Conservation (phyloP, 2,329 filamentous ascomycete species). For the Botryotinia convoluta region DNA sequence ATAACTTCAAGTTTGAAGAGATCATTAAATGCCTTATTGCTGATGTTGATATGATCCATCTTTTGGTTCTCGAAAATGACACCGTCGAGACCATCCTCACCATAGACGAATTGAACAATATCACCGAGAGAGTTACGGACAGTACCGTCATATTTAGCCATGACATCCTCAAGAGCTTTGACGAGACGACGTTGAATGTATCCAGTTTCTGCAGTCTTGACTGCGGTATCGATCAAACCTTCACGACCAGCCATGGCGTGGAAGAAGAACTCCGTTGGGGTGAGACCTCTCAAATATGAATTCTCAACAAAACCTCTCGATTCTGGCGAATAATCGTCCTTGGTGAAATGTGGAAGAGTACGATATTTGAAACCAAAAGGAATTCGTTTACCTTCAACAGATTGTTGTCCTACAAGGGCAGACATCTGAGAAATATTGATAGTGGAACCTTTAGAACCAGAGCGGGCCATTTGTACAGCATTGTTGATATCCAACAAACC, state of each 20-base stretch:
- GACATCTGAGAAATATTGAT: conserved; percentile 99
- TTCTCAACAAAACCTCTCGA: conserved; percentile 98
- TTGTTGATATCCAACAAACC: conserved; percentile 96
- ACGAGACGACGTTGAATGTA: conserved; percentile 98
- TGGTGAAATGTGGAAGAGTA: conserved; percentile 95
- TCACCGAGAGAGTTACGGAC: conserved; percentile 96
- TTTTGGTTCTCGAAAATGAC: conserved; percentile 90
- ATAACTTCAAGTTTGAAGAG: conserved; percentile 87
- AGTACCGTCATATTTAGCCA: conserved; percentile 95
- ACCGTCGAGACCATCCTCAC: conserved; percentile 94
- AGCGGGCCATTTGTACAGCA: conserved; percentile 91
- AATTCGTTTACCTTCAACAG: conserved; percentile 97
- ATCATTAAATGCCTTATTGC: conserved; percentile 72
- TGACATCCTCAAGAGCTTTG: conserved; percentile 96
- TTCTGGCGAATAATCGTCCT: conserved; percentile 97
- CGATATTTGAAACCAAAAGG: conserved; percentile 99
- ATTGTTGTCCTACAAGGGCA: conserved; percentile 94
- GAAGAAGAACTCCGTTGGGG: conserved; percentile 97
- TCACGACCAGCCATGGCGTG: conserved; percentile 99
- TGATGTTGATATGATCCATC: conserved; percentile 81
- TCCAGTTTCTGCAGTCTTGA: conserved; percentile 98
- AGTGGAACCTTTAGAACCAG: conserved; percentile 95
- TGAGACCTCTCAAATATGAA: conserved; percentile 93
- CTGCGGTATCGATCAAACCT: conserved; percentile 98
- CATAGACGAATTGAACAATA: conserved; percentile 95